These are phyloP conservation scores for Zelonia costaricensis DNA, from an alignment of 208 protist genomes.

Conservation along the genomic window DNA sequence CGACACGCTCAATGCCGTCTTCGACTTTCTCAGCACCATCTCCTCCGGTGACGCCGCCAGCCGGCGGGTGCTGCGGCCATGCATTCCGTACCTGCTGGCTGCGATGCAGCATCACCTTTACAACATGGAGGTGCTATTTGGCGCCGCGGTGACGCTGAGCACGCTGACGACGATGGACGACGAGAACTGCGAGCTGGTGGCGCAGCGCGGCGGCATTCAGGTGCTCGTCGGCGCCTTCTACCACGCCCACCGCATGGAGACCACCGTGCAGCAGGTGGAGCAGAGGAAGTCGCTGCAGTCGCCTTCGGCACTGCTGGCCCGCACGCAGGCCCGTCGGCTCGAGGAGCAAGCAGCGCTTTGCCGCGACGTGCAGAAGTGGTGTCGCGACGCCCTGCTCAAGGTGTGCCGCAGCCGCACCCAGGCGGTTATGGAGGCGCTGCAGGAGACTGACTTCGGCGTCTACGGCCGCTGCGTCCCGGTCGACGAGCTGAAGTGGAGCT, in stretches of 20 bases:
- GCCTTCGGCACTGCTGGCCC: slow-evolving; percentile 16
- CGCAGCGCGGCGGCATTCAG: slow-evolving; percentile 59
- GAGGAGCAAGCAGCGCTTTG: slow-evolving; percentile 32
- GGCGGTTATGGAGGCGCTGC: slow-evolving; percentile 28
- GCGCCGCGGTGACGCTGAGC: slow-evolving; percentile 51
- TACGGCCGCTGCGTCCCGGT: slow-evolving; percentile 61
- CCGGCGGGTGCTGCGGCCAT: slow-evolving; percentile 48
- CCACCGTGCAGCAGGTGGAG: slow-evolving; percentile 12
- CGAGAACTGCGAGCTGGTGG: slow-evolving; percentile 65
- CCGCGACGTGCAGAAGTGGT: slow-evolving; percentile 59
- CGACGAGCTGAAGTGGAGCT: slow-evolving; percentile 79
- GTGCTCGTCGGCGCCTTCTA: slow-evolving; percentile 60
- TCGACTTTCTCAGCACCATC: slow-evolving; percentile 78
- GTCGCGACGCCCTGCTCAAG: slow-evolving; percentile 59
- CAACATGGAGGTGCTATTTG: slow-evolving; percentile 67
- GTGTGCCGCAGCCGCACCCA: slow-evolving; percentile 33
- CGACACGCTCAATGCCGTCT: slow-evolving; percentile 65
- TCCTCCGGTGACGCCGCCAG: slow-evolving; percentile 44
- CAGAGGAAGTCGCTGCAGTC: slow-evolving; percentile 17
- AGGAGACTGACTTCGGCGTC: slow-evolving; percentile 46
- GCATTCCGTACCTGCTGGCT: slow-evolving; percentile 68
- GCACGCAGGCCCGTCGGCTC: slow-evolving; percentile 12
- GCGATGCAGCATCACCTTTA: slow-evolving; percentile 44
- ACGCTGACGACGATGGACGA: slow-evolving; percentile 67
- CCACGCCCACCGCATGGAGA: slow-evolving; percentile 30